Evolutionary conservation across 768 basidiomycete species (phyloP).

Genomic region (Tricholoma saponaceum): DNA sequence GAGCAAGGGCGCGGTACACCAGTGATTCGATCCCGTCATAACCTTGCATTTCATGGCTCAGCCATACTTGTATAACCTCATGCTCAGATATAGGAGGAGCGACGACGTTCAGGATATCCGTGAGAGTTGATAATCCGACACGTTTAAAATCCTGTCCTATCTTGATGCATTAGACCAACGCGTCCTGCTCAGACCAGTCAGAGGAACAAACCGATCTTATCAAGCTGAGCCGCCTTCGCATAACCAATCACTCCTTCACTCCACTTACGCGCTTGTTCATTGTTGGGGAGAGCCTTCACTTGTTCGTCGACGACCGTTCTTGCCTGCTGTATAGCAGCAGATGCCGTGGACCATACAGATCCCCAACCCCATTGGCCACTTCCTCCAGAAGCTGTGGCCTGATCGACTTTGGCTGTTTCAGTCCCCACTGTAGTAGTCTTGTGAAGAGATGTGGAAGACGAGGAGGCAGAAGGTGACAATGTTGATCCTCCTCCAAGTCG

Average conservation of each 20-base stretch:
- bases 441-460: conserved; percentile 36
- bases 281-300: conserved; percentile 82
- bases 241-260: conserved; percentile 81
- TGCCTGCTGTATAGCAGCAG: conserved; percentile 84
- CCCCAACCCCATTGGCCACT: conserved; percentile 77
- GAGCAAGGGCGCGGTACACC: conserved; percentile 83
- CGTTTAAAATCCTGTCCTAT: conserved; percentile 87
- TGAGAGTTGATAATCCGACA: conserved; percentile 83
- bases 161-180: conserved; percentile 3
- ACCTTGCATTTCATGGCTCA: conserved; percentile 95
- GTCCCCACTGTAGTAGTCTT: conserved; percentile 25
- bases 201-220: conserved; percentile 69
- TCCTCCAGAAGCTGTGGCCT: conserved; percentile 14
- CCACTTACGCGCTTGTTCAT: conserved; percentile 87
- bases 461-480: conserved; percentile 40
- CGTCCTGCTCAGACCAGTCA: neutral
- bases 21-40: conserved; percentile 94
- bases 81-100: conserved; percentile 98
- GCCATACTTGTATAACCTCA: conserved; percentile 94
- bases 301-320: conserved; percentile 88
- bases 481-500: conserved; percentile 49
- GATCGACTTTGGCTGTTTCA: conserved; percentile 15
- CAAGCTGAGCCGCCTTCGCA: conserved; percentile 85
- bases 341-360: conserved; percentile 84
- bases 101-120: conserved; percentile 91